Evolutionary conservation across 2,329 filamentous ascomycete genomes (phyloP).

Genomic region (Paecilomyces formosus): DNA sequence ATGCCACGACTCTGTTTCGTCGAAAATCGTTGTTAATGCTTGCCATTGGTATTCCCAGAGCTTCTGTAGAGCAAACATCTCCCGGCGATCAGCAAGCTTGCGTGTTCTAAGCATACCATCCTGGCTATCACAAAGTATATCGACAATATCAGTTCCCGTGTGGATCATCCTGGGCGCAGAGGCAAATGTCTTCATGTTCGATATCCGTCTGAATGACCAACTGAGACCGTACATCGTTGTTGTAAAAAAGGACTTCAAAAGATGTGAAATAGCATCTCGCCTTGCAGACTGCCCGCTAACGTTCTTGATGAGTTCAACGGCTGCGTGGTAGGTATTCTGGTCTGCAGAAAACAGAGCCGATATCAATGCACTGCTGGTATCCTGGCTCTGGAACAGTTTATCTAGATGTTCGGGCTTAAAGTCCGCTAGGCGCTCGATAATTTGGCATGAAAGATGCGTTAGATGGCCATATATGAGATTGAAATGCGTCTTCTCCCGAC

Average conservation of each 20-base stretch:
- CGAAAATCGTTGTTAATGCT: slow-evolving; percentile 71
- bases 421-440: slow-evolving; percentile 72
- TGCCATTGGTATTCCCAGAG: slow-evolving; percentile 87
- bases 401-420: slow-evolving; percentile 64
- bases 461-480: slow-evolving; percentile 63
- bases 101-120: slow-evolving; percentile 54
- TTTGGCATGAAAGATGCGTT: slow-evolving; percentile 57
- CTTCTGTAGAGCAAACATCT: slow-evolving; percentile 59
- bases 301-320: slow-evolving; percentile 74
- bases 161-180: slow-evolving; percentile 55
- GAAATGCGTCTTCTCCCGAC: slow-evolving; percentile 59
- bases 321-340: slow-evolving; percentile 68
- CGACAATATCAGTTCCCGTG: slow-evolving; percentile 54
- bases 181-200: slow-evolving; percentile 51
- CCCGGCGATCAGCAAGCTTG: slow-evolving; percentile 48
- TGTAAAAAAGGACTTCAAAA: slow-evolving; percentile 51
- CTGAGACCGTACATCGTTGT: slow-evolving; percentile 51
- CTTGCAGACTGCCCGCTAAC: slow-evolving; percentile 63
- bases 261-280: slow-evolving; percentile 53
- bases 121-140: slow-evolving; percentile 57
- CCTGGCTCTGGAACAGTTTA: slow-evolving; percentile 58
- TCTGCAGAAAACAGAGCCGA: slow-evolving; percentile 76
- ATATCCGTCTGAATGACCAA: slow-evolving; percentile 49
- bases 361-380: slow-evolving; percentile 66
- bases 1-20: slow-evolving; percentile 78